Conservation (phyloP, 768 basidiomycete species). For the Lactifluus hygrophoroides region DNA sequence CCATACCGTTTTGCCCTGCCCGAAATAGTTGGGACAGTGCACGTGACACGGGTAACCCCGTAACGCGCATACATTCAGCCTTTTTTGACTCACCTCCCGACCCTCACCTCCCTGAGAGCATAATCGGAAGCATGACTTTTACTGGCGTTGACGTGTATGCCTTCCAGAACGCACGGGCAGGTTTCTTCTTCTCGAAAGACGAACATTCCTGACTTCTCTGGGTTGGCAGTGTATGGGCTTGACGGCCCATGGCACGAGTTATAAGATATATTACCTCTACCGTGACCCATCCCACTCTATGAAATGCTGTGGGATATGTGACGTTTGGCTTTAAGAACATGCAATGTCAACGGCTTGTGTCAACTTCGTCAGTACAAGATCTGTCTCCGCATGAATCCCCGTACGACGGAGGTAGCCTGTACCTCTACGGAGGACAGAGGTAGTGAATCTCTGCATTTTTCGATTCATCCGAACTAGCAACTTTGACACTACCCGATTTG, state of each 20-base stretch:
- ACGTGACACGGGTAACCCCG: not conserved
- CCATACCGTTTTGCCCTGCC: not conserved
- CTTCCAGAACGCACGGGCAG: not conserved
- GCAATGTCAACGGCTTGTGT: not conserved
- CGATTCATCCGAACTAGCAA: slow-evolving; percentile 23
- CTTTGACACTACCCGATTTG: slow-evolving; percentile 50
- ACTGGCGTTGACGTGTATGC: not conserved
- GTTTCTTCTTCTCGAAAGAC: not conserved
- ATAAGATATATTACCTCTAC: not conserved
- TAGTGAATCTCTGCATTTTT: too few relatives aligned
- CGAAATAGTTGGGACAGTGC: not conserved
- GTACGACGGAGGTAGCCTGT: too few relatives aligned
- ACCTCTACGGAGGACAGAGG: too few relatives aligned
- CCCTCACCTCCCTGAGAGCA: not conserved
- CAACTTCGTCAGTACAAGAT: too few relatives aligned
- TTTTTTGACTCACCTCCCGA: not conserved
- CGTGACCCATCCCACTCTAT: not conserved
- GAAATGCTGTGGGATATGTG: not conserved
- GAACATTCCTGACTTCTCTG: not conserved
- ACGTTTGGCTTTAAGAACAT: not conserved
- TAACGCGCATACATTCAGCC: not conserved
- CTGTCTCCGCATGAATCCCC: not conserved
- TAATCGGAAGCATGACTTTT: not conserved
- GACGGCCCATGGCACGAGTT: not conserved
- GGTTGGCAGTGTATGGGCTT: not conserved